Evolutionary conservation across 148 eudicot species (phyloP).

Genomic region (Fagopyrum homotropicum): DNA sequence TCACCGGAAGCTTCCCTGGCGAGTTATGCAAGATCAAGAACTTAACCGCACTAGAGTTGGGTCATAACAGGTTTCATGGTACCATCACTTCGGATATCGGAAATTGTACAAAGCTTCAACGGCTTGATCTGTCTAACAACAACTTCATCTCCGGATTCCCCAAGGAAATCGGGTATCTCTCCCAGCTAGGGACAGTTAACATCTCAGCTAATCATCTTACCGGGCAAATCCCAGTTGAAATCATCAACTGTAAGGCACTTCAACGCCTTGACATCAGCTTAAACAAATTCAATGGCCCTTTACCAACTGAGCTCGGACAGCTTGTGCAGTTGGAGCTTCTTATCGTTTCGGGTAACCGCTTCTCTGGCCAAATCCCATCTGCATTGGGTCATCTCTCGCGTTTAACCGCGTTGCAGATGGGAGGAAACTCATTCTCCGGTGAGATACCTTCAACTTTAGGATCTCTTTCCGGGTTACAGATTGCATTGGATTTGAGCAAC

Average conservation of each 20-base stretch:
- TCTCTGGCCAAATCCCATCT: constrained; percentile 67
- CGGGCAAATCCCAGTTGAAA: constrained; percentile 56
- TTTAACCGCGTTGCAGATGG: constrained; percentile 78
- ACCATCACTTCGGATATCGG: constrained; percentile 59
- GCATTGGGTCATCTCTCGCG: constrained; percentile 72
- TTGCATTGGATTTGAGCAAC: constrained; percentile 71
- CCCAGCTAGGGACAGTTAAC: constrained; percentile 67
- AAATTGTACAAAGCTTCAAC: constrained; percentile 60
- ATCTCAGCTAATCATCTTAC: constrained; percentile 62
- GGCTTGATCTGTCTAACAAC: constrained; percentile 78
- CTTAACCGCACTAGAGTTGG: constrained; percentile 69
- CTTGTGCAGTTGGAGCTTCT: constrained; percentile 77
- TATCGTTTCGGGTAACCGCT: constrained; percentile 65
- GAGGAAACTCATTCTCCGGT: constrained; percentile 70
- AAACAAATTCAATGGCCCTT: constrained; percentile 45
- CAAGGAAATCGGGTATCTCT: constrained; percentile 62
- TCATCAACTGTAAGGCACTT: constrained; percentile 67
- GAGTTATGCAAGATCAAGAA: constrained; percentile 62
- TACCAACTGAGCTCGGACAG: constrained; percentile 63
- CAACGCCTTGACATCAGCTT: constrained; percentile 85
- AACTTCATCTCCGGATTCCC: constrained; percentile 57
- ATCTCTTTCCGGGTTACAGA: constrained; percentile 68
- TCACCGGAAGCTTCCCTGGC: constrained; percentile 65
- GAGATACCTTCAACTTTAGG: constrained; percentile 69
- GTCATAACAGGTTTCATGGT: constrained; percentile 76